Evolutionary conservation across 2,329 filamentous ascomycete species (phyloP).

Genomic region (Diaporthe sp.): DNA sequence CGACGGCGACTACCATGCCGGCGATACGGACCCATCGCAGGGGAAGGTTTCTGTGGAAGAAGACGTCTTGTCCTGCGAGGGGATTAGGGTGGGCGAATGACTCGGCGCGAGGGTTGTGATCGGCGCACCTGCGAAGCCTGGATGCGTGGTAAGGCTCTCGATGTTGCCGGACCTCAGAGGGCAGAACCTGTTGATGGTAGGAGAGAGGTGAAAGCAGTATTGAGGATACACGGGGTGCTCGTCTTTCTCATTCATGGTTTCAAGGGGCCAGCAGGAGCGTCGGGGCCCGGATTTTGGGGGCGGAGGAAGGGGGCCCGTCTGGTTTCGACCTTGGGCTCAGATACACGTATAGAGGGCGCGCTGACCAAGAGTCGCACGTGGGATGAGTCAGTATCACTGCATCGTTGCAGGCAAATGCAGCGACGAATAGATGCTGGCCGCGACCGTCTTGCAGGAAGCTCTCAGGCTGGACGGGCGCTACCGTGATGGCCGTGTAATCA

Average conservation of each 20-base stretch:
- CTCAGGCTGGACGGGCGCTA: constrained; percentile 1
- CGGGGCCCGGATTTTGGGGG: constrained; percentile 9
- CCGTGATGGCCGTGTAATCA: not conserved
- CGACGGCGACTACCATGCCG: constrained; percentile 76
- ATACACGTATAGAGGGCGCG: not conserved
- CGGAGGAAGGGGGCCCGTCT: constrained; percentile 7
- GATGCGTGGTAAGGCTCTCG: constrained; percentile 58
- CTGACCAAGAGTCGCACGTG: constrained; percentile 1
- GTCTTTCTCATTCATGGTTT: constrained; percentile 24
- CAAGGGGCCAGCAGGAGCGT: constrained; percentile 23
- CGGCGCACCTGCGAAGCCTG: constrained; percentile 65
- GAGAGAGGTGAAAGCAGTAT: constrained; percentile 74
- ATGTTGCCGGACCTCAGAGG: constrained; percentile 66
- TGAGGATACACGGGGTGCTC: constrained; percentile 64
- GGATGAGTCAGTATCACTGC: constrained; percentile 14
- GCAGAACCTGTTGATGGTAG: constrained; percentile 71
- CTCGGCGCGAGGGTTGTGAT: not conserved
- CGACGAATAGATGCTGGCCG: not conserved
- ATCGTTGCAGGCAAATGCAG: not conserved
- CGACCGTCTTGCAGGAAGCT: constrained; percentile 2
- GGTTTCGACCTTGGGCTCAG: constrained; percentile 10
- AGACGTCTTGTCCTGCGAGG: constrained; percentile 65
- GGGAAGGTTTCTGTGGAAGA: constrained; percentile 80
- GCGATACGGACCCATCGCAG: constrained; percentile 81
- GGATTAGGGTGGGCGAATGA: constrained; percentile 11